Percentiles rank a stretch among this genome's conserved stretches.
phyloP scores from a whole-genome alignment of 441 rosid species.

The Gossypium schwendimanii region DNA sequence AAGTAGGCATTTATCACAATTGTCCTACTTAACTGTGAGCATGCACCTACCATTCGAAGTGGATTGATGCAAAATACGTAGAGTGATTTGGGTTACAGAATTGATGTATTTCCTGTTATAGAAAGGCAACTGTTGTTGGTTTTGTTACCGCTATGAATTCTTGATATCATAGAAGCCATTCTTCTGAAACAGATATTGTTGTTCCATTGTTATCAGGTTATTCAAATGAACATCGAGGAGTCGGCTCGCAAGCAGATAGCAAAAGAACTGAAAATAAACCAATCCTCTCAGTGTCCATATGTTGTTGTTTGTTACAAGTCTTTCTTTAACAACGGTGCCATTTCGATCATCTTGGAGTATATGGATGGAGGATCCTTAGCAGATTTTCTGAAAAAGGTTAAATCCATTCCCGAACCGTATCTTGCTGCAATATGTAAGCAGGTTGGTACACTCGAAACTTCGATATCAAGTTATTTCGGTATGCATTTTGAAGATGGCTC shows the following conservation, averaged over 20 bases:
- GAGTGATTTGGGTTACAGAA: too few species aligned
- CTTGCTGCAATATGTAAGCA: constrained; percentile 84
- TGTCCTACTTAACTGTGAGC: too few species aligned
- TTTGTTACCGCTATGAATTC: neutral
- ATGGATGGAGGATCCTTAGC: constrained; percentile 98
- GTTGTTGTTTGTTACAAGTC: constrained; percentile 87
- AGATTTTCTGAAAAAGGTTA: constrained; percentile 71
- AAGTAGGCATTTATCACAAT: too few species aligned
- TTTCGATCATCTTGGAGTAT: constrained; percentile 88
- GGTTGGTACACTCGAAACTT: constrained; percentile 31
- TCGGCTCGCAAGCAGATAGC: constrained; percentile 66
- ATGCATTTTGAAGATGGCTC: neutral
- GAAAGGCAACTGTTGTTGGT: too few species aligned
- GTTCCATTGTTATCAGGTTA: constrained; percentile 41
- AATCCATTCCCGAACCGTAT: constrained; percentile 63
- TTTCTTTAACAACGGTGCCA: constrained; percentile 69
- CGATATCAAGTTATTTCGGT: neutral
- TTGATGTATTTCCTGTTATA: too few species aligned
- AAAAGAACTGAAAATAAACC: constrained; percentile 82
- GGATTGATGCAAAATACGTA: too few species aligned
- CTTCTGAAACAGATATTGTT: neutral
- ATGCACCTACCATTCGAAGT: too few species aligned
- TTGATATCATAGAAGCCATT: neutral
- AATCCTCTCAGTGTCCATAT: constrained; percentile 73
- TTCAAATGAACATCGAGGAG: constrained; percentile 70